Base-by-base conservation (phyloP, 1,284 basidiomycete genomes). In the Puccinia sorghi region DNA sequence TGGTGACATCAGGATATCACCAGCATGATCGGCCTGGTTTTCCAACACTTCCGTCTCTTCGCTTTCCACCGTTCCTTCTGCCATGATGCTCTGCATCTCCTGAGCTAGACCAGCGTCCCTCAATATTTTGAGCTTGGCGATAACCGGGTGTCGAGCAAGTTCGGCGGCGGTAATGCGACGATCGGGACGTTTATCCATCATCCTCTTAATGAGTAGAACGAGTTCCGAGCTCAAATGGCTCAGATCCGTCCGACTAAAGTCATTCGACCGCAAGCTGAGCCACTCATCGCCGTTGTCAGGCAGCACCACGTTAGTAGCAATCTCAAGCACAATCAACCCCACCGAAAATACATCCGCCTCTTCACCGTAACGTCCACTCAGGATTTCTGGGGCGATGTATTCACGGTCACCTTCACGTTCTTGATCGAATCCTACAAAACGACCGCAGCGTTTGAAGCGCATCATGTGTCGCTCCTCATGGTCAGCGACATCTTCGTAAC, bases 261-360 rank as follows among this genome's bases (percentile, higher is more conserved):
- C 93, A 85, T 97, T 92, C 79, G 89, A 89, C 70, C 97, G 91
- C 57, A 99, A 88, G 81, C 92, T 90, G 83, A 97, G 94, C 97
- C 97, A 99, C 0, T 92, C 89, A 81, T 93, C 93, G 82, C 97
- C 96, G 90, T 95, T 88, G 86, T 96, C 94, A 83, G 97, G 97
- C 50, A 99, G 92, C 80, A 96, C 90, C 81, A 99, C 94, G 84
- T 98, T 98, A 81, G 93, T 90, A 50, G 94, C 92, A 70, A 93
- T 91, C 87, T 99, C 97, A 61, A 99, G 89, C 85, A 97, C 89
- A 81, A 94, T 93, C 88, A 99, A 91, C 77, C 97, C 97, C 83
- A 98, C 93, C 92, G 91, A 94, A 88, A 97, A 99, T 74, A 99
- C 90, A 86, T 99, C 97, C 67, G 94, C 96, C 69, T 92, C 93